A percentile compares a stretch with the other conserved stretches of the same genome.
These are phyloP conservation scores for Hypocrella siamensis DNA, from an alignment of 2,329 filamentous ascomycete species.

Conservation along the genomic window DNA sequence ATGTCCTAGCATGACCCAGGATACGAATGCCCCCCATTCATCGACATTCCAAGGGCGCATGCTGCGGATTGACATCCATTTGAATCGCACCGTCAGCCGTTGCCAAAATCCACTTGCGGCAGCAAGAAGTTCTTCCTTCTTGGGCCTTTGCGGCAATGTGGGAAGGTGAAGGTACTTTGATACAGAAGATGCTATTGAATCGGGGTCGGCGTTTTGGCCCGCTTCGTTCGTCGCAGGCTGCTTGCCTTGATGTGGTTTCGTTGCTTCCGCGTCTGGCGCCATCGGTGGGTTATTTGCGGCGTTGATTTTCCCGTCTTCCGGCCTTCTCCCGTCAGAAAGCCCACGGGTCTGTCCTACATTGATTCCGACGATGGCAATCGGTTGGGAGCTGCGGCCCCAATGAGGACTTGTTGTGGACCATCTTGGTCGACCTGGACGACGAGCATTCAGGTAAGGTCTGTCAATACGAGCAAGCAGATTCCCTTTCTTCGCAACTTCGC, in stretches of 20 bases:
- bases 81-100: conserved; percentile 78
- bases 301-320: background rate
- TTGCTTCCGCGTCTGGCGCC: background rate
- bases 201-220: conserved; percentile 9
- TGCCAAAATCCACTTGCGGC: conserved; percentile 91
- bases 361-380: too few species aligned
- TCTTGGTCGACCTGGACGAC: too few species aligned
- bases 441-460: too few species aligned
- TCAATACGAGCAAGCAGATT: too few species aligned
- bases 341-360: too few species aligned
- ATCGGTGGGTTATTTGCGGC: background rate
- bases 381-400: too few species aligned
- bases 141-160: conserved; percentile 73
- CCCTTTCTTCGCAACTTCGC: too few species aligned
- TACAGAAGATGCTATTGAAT: conserved; percentile 33
- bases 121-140: conserved; percentile 81
- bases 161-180: conserved; percentile 45
- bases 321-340: too few species aligned
- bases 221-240: conserved; percentile 3
- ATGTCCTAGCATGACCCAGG: conserved; percentile 89
- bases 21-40: conserved; percentile 86
- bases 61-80: conserved; percentile 94
- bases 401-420: too few species aligned
- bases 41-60: conserved; percentile 89
- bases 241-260: background rate